A percentile compares a stretch with the other conserved stretches of the same genome.
Conservation (phyloP, 2,329 filamentous ascomycete genomes). For the Xylaria multiplex region DNA sequence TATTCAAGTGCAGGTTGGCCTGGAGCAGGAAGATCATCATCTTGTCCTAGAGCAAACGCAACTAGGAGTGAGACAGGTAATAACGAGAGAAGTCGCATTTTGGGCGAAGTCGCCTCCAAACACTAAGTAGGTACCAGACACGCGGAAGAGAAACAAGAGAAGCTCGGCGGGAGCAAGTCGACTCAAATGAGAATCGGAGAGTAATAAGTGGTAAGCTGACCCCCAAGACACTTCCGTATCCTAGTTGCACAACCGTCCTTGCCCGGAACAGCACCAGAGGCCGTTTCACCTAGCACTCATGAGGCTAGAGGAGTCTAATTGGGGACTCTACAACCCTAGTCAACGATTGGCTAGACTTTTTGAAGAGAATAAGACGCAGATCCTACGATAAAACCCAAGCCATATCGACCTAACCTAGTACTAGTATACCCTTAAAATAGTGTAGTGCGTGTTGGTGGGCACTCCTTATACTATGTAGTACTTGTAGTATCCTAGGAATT, state of each 20-base stretch:
- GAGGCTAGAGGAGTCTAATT: constrained; percentile 14
- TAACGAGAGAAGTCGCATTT: constrained; percentile 27
- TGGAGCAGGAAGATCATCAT: constrained; percentile 34
- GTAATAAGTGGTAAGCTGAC: constrained; percentile 19
- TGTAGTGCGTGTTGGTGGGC: too few relatives aligned
- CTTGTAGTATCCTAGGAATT: not conserved
- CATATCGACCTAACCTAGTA: not conserved
- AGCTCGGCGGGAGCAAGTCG: constrained; percentile 16
- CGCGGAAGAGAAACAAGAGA: constrained; percentile 17
- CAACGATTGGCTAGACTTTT: constrained; percentile 14
- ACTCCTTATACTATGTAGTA: too few relatives aligned
- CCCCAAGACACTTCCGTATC: not conserved
- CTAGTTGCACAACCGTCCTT: constrained; percentile 9
- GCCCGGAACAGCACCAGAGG: constrained; percentile 10
- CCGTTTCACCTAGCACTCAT: constrained; percentile 14
- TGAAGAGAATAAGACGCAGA: constrained; percentile 22
- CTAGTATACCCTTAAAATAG: not conserved
- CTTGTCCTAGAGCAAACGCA: constrained; percentile 29
- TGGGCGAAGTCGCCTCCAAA: constrained; percentile 14
- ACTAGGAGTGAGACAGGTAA: constrained; percentile 28
- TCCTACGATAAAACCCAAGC: constrained; percentile 10
- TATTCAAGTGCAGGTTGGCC: constrained; percentile 39
- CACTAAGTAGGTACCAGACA: not conserved
- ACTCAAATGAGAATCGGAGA: constrained; percentile 20
- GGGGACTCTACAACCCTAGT: constrained; percentile 6